These are phyloP conservation scores for Apiospora rasikravindrae DNA, from an alignment of 2,329 filamentous ascomycete species.

Conservation along the genomic window DNA sequence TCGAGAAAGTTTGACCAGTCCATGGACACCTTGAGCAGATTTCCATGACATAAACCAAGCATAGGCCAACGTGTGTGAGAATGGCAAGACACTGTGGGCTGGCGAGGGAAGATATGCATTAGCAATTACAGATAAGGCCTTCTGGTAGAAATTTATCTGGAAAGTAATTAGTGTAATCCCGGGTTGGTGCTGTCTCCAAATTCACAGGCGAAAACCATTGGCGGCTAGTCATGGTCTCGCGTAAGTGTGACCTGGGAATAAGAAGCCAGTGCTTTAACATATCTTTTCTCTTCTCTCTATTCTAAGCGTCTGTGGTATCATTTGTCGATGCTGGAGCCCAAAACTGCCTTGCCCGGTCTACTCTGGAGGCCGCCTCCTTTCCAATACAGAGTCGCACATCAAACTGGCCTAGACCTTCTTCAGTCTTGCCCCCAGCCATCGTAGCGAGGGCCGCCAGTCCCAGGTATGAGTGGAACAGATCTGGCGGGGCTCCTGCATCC, in stretches of 20 bases:
- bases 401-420: conserved; percentile 70
- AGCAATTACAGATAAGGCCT: too few species aligned
- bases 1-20: too few species aligned
- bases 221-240: background rate
- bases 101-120: too few species aligned
- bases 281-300: background rate
- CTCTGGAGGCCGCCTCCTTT: conserved; percentile 56
- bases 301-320: conserved; percentile 19
- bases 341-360: conserved; percentile 50
- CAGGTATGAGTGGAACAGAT: conserved; percentile 88
- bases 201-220: background rate
- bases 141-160: too few species aligned
- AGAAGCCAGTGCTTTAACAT: background rate
- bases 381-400: conserved; percentile 82
- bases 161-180: too few species aligned
- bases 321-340: background rate
- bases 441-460: conserved; percentile 81
- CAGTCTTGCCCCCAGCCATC: conserved; percentile 56
- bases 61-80: too few species aligned
- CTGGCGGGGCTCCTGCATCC: conserved; percentile 68
- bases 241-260: background rate
- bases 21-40: too few species aligned
- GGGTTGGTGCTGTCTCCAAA: background rate
- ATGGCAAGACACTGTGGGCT: too few species aligned
- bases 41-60: too few species aligned